Base-by-base conservation (phyloP, 1,284 basidiomycete genomes). In the Tilletiopsis washingtonensis region DNA sequence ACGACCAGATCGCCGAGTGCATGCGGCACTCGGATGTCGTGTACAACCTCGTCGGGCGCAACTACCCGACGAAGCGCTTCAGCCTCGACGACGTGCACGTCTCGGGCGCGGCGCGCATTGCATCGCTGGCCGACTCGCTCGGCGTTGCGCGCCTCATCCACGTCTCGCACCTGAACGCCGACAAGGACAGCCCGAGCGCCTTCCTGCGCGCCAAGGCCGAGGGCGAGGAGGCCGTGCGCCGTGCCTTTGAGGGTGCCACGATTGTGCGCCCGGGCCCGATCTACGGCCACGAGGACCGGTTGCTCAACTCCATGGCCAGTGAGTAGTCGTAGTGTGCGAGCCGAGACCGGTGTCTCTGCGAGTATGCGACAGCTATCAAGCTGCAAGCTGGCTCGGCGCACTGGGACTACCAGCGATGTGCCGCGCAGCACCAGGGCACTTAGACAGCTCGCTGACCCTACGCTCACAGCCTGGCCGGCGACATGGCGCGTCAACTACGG, bases 11-110 rank as follows among this genome's bases (percentile, higher is more conserved):
- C 65, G 86, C 84, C 51, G 91, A 97, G 75, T 94, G 90, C 75
- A 74, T 98, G 62, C 81, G 88, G 63, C 90, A 97, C 76, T 98
- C 94, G 26, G 89, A 99, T 74, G 87, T 86, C 4, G 94, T 96
- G n/a, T 91, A 89, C 79, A 94, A 93, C 77, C 81, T 93, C 49
- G 82, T 85, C 46, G 89, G 89, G 24, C 79, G 90, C 54, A 85
- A 93, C 73, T 91, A 85, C 74, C 86, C 90, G 77, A 98, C 89
- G 51, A 89, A 90, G 87, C 88, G 59, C 78, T 97, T 85, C 76
- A 78, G 82, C 60, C 91, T 82, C 75, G 75, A 80, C 44, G 82
- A 84, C 53, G 86, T 91, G 7, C 82, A 91, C 69, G 82, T 84
- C 34, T 76, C 78, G n/a, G 89, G 88, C 58, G 78, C 75, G 44